Base-by-base conservation (phyloP, 352 stramenopile genomes). In the Pythium apleroticum region DNA sequence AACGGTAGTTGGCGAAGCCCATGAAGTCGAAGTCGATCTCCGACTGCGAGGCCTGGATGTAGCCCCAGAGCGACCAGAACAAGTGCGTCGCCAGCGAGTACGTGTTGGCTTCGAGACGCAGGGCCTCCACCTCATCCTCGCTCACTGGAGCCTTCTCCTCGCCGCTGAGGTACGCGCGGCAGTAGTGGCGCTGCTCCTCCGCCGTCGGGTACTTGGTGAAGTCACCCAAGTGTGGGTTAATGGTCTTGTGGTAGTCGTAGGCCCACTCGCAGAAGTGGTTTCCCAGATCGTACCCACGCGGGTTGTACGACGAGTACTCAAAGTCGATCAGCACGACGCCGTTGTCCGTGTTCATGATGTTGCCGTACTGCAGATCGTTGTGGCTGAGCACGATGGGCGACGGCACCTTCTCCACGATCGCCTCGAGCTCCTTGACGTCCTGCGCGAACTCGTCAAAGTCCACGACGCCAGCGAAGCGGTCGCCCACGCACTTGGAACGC, bases 291-390 rank as follows among this genome's bases (percentile, higher is more conserved):
- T 93, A 98, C 0, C 88, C 93, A 5, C 90, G 82, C 49, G 80
- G 85, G 72, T 97, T 98, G 73, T 96, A 97, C 50, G 80, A 90
- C 54, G 84, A 95, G 78, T 98, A 98, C 80, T 98, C 93, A 80
- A 96, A 98, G 69, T 98, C 92, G 57, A 98, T 97, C 27, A 98
- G 72, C 65, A 93, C 79, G 30, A 97, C 84, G 54, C 73, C 76
- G 1, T 62, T 52, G 17, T 90, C 78, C 24, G 75, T 88, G 31
- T 76, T 78, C 77, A 98, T 93, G 54, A 98, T 89, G 77, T 98
- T 98, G 57, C 92, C 93, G 68, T 94, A 93, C 62, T 98, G 88
- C 62, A 98, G 67, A 70, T 98, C 92, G 71, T 98, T 98, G 75
- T 98, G 93, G 64, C 86, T 95, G 50, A 98, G 75, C 52, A 97